Conservation (phyloP, 306 rosid genomes). For the Prunus persica region DNA sequence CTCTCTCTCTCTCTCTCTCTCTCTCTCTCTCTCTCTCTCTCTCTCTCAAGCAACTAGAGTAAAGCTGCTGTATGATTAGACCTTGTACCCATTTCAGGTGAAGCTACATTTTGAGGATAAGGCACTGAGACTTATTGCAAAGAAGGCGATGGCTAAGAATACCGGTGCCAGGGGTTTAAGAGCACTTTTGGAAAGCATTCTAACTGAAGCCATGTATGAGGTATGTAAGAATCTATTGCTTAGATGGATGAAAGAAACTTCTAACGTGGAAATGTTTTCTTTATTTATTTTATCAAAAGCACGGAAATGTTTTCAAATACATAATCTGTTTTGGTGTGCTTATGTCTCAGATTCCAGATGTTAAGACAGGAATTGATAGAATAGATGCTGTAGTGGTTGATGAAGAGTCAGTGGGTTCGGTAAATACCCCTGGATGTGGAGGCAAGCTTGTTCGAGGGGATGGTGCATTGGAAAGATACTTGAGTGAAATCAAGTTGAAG, state of each 20-base stretch:
- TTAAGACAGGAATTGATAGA: conserved; percentile 65
- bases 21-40: too few species aligned
- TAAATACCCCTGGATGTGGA: conserved; percentile 58
- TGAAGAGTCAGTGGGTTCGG: conserved; percentile 68
- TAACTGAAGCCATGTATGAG: conserved; percentile 95
- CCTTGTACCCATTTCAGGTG: conserved; percentile 45
- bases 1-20: background rate
- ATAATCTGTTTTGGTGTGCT: conserved; percentile 9
- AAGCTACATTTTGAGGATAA: conserved; percentile 71
- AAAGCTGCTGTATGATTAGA: background rate
- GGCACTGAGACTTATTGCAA: conserved; percentile 72
- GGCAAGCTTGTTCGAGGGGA: conserved; percentile 79
- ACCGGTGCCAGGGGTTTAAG: conserved; percentile 97
- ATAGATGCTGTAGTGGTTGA: conserved; percentile 85
- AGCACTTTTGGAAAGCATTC: conserved; percentile 72
- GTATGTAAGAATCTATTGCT: conserved; percentile 29
- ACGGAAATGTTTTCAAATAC: background rate
- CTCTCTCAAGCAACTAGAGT: background rate
- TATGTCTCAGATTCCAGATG: conserved; percentile 75
- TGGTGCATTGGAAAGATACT: conserved; percentile 64
- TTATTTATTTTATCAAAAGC: too few species aligned
- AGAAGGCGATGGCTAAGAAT: conserved; percentile 87
- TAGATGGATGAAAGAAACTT: background rate
- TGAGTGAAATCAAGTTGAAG: conserved; percentile 44
- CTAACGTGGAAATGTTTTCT: background rate